Percentiles rank a stretch among this genome's conserved stretches.
phyloP scores from a whole-genome alignment of 2,329 filamentous ascomycete genomes.

The Penicillium corylophilum region DNA sequence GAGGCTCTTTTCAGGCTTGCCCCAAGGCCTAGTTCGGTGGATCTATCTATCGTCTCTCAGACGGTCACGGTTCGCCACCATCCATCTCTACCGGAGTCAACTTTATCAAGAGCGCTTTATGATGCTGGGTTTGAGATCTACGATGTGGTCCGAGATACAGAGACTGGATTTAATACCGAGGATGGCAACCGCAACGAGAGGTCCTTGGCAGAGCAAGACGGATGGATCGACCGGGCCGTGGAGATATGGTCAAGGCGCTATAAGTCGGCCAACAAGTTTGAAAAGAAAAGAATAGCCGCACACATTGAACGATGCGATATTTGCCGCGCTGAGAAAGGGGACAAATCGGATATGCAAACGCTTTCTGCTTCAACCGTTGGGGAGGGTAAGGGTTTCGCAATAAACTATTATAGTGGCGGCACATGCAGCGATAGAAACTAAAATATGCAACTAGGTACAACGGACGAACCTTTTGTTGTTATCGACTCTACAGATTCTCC shows the following conservation, averaged over 20 bases:
- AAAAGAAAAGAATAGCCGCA: not conserved
- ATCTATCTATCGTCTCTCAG: not conserved
- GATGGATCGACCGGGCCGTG: not conserved
- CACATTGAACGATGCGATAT: not conserved
- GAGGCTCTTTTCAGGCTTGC: slow-evolving; percentile 1
- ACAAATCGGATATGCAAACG: not conserved
- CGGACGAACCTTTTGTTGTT: not conserved
- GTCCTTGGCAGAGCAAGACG: not conserved
- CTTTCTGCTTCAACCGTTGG: not conserved
- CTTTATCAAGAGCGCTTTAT: not conserved
- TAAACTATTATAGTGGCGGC: not conserved
- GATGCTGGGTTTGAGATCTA: not conserved
- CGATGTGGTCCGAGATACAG: not conserved
- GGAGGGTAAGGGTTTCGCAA: not conserved
- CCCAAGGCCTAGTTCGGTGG: not conserved
- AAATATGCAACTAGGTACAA: not conserved
- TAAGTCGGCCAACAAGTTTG: not conserved
- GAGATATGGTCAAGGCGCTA: not conserved
- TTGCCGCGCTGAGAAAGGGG: not conserved
- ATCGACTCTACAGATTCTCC: not conserved
- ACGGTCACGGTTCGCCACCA: not conserved
- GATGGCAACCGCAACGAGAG: not conserved
- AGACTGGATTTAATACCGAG: not conserved
- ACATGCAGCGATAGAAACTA: not conserved
- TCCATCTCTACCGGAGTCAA: not conserved